These are phyloP conservation scores for Stagonosporopsis cucurbitacearum DNA, from an alignment of 2,329 filamentous ascomycete species.

Conservation along the genomic window DNA sequence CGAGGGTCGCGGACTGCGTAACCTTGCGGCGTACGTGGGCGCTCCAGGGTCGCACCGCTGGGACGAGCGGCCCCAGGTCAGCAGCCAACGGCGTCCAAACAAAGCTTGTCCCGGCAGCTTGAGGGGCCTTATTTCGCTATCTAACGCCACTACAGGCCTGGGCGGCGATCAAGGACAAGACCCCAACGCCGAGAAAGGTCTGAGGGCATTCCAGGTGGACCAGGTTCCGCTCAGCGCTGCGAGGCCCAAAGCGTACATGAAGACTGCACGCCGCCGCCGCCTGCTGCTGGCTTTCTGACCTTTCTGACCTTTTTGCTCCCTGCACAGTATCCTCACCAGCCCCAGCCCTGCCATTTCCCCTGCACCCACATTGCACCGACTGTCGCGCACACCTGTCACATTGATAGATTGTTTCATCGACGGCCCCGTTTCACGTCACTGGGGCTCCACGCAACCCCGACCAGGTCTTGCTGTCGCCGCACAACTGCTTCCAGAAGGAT, in stretches of 20 bases:
- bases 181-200: slow-evolving; percentile 40
- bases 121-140: slow-evolving; percentile 45
- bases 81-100: slow-evolving; percentile 44
- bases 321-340: slow-evolving; percentile 8
- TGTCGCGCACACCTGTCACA: slow-evolving; percentile 20
- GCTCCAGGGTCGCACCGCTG: slow-evolving; percentile 20
- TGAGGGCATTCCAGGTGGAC: slow-evolving; percentile 31
- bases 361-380: slow-evolving; percentile 8
- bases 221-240: slow-evolving; percentile 15
- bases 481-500: slow-evolving; percentile 10
- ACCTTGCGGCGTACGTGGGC: slow-evolving; percentile 18
- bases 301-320: slow-evolving; percentile 24
- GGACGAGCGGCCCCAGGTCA: slow-evolving; percentile 27
- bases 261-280: slow-evolving; percentile 30
- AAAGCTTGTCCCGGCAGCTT: slow-evolving; percentile 48
- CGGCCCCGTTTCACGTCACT: slow-evolving; percentile 30
- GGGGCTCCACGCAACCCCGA: slow-evolving; percentile 14
- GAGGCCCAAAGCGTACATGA: slow-evolving; percentile 31
- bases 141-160: slow-evolving; percentile 46
- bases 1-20: neutral
- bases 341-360: slow-evolving; percentile 4
- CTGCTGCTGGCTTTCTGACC: slow-evolving; percentile 22
- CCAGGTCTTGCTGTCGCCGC: slow-evolving; percentile 10
- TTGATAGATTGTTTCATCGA: slow-evolving; percentile 28
- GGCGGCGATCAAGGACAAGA: slow-evolving; percentile 44